A percentile compares a stretch with the other conserved stretches of the same genome.
These are phyloP conservation scores for Miscanthus sacchariflorus DNA, from an alignment of 202 grass and related monocot genomes.

Conservation along the genomic window DNA sequence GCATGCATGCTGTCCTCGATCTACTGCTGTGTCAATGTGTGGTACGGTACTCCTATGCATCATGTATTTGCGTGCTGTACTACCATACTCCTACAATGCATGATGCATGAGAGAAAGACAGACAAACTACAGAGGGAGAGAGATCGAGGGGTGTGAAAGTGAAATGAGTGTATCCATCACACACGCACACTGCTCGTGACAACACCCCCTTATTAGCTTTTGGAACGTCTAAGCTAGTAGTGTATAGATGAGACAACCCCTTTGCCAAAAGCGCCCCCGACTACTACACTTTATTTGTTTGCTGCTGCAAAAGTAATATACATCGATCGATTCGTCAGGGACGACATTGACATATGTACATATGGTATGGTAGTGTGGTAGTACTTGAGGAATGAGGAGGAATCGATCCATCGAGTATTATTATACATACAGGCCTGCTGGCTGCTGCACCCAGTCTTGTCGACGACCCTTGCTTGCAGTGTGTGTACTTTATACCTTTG, in stretches of 20 bases:
- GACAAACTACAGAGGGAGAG: background rate
- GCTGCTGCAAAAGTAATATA: background rate
- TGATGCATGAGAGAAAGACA: conserved; percentile 2
- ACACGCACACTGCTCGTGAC: conserved; percentile 34
- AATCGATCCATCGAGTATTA: conserved; percentile 42
- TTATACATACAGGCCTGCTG: conserved; percentile 9
- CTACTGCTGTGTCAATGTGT: no score
- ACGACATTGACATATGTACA: conserved; percentile 21
- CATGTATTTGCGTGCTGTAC: background rate
- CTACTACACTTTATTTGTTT: conserved; percentile 4
- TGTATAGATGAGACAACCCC: conserved; percentile 47
- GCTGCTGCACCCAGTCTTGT: background rate
- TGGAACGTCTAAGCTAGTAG: conserved; percentile 11
- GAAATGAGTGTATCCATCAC: conserved; percentile 10
- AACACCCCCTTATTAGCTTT: no score
- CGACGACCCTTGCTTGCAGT: background rate
- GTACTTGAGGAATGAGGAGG: background rate
- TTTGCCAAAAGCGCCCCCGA: conserved; percentile 26
- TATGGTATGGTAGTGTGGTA: background rate
- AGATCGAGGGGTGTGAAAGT: background rate
- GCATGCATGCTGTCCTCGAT: no score
- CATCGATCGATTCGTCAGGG: background rate
- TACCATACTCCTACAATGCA: background rate
- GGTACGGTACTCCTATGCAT: background rate
- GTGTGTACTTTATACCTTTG: conserved; percentile 20